Conservation (phyloP, 2,329 filamentous ascomycete species). For the Ilyonectria sp. region DNA sequence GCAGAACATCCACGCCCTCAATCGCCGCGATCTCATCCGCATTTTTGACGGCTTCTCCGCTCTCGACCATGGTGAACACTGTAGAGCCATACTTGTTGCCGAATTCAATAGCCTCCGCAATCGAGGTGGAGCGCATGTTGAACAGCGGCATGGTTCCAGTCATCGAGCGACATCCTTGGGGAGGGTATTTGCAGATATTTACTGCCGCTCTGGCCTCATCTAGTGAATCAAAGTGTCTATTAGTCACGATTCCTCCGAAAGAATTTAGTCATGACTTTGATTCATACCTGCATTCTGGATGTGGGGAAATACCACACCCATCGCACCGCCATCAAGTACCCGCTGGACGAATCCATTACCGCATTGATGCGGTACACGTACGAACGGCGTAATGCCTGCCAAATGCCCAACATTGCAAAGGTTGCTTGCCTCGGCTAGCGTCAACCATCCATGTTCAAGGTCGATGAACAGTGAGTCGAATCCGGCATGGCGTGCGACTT, state of each 20-base stretch:
- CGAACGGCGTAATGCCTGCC: slow-evolving; percentile 50
- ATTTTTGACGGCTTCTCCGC: slow-evolving; percentile 40
- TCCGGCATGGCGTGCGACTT: slow-evolving; percentile 51
- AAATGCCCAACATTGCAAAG: slow-evolving; percentile 48
- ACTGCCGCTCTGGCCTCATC: slow-evolving; percentile 61
- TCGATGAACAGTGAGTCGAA: slow-evolving; percentile 58
- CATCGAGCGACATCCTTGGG: slow-evolving; percentile 44
- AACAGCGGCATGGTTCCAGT: slow-evolving; percentile 44
- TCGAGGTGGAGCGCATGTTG: slow-evolving; percentile 33
- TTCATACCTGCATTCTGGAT: slow-evolving; percentile 29
- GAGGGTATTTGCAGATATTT: slow-evolving; percentile 51
- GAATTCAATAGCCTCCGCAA: slow-evolving; percentile 33
- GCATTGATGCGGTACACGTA: slow-evolving; percentile 53
- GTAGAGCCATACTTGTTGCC: slow-evolving; percentile 44
- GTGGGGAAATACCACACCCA: slow-evolving; percentile 51
- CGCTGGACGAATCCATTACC: slow-evolving; percentile 52
- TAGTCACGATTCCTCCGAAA: background rate
- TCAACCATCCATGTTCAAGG: slow-evolving; percentile 54
- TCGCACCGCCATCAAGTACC: slow-evolving; percentile 52
- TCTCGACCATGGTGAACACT: slow-evolving; percentile 50
- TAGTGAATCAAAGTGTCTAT: slow-evolving; percentile 35
- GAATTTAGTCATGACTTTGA: background rate
- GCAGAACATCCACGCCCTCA: slow-evolving; percentile 49
- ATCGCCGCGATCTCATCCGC: slow-evolving; percentile 51
- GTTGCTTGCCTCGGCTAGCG: slow-evolving; percentile 49